Percentiles rank a stretch among this genome's conserved stretches.
Evolutionary conservation across 768 basidiomycete species (phyloP).

Genomic region (Scleroderma bovista): DNA sequence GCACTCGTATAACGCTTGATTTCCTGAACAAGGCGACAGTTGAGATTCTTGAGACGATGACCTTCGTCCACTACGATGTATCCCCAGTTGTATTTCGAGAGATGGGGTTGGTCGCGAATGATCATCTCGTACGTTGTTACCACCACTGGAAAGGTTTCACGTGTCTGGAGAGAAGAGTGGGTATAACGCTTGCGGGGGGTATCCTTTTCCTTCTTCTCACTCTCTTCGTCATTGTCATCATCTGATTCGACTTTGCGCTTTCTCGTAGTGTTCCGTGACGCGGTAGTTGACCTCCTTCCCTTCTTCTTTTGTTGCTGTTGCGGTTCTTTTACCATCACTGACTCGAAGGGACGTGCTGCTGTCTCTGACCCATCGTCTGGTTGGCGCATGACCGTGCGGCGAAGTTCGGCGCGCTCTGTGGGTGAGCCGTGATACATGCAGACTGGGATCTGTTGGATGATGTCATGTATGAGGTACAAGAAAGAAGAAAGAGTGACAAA

Average conservation of each 20-base stretch:
- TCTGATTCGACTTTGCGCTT: slow-evolving; percentile 16
- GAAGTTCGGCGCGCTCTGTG: slow-evolving; percentile 72
- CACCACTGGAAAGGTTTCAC: slow-evolving; percentile 63
- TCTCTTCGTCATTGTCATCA: slow-evolving; percentile 14
- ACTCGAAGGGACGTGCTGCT: slow-evolving; percentile 17
- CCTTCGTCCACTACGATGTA: slow-evolving; percentile 98
- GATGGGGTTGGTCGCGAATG: slow-evolving; percentile 70
- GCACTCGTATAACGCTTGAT: slow-evolving; percentile 83
- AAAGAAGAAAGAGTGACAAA: slow-evolving; percentile 30
- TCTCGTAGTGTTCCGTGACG: slow-evolving; percentile 10
- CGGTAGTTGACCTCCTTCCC: slow-evolving; percentile 3
- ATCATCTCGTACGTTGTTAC: slow-evolving; percentile 93
- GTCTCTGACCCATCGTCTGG: slow-evolving; percentile 22
- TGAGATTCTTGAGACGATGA: slow-evolving; percentile 90
- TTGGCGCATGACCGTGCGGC: slow-evolving; percentile 52
- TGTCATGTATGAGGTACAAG: neutral
- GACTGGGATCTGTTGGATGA: slow-evolving; percentile 67
- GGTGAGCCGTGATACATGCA: slow-evolving; percentile 89
- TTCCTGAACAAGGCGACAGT: slow-evolving; percentile 85
- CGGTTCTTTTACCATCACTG: slow-evolving; percentile 18
- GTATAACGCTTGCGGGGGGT: neutral
- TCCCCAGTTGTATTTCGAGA: slow-evolving; percentile 68
- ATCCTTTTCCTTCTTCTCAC: neutral
- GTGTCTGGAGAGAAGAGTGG: slow-evolving; percentile 15
- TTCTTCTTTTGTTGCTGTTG: slow-evolving; percentile 17